Base-by-base conservation (phyloP, 192 early-diverging fungal genomes). In the Globomyces pollinis-pini region DNA sequence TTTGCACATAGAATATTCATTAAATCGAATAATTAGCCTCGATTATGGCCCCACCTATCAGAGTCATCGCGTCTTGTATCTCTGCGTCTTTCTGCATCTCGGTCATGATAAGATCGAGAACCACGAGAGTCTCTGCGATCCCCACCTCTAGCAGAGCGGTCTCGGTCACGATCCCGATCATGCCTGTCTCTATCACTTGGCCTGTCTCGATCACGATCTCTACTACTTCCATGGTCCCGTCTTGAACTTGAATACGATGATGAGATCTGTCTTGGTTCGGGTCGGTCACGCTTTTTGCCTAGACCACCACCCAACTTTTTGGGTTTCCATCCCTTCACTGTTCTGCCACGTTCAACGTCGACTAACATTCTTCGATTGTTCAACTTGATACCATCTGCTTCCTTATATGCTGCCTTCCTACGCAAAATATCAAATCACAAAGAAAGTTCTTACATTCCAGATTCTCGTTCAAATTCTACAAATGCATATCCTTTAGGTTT, bases 301-400 rank as follows among this genome's bases (percentile, higher is more conserved):
- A 91, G 74, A 23, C 90, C 90, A 49, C 90, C 89, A 57, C 85
- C 88, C 3, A 93, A 68, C n/a, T 87, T 76, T 50, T 87, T 81
- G 23, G 95, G 95, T 39, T 73, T 74, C 95, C 95, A 98, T 47
- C 87, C 92, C 61, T 92, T 93, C 11, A 98, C 95, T 2, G 95
- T 98, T 36, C 95, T 80, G 2, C 93, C 95, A 55, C 93, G 84
- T 66, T 98, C 95, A 23, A 98, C 93, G 67, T 98, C 95, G 1
- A 95, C 91, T 18, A 95, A 68, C 20, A 95, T 74, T 32, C 91
- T 82, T 20, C 90, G 83, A 21, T 88, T 89, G 39, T 88, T 72
- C 20, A 98, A 78, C 61, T 91, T 90, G 50, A 87, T 68, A 2
- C 90, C 91, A 69, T 98, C 95, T 4, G 89, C 88, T 61, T 88